phyloP scores from a whole-genome alignment of 129 eudicot species.

The Flaveria bidentis region DNA sequence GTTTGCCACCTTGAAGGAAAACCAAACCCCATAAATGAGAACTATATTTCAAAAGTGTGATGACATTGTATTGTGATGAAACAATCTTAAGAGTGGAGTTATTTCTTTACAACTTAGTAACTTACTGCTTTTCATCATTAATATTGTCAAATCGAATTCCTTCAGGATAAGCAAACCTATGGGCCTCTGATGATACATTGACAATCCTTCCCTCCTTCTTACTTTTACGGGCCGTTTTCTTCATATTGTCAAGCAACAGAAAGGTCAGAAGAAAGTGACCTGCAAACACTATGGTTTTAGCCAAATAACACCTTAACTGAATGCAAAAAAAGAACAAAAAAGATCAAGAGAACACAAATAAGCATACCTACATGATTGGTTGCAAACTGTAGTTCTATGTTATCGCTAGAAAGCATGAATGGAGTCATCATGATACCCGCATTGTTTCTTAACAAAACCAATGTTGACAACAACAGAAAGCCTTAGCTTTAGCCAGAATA shows the following conservation, averaged over 20 bases:
- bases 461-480: neutral
- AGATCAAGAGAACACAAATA: neutral
- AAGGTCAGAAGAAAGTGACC: conserved; percentile 77
- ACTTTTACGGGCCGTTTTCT: conserved; percentile 56
- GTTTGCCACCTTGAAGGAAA: neutral
- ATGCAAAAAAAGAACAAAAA: neutral
- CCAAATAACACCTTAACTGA: neutral
- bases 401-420: conserved; percentile 77
- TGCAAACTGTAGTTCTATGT: conserved; percentile 85
- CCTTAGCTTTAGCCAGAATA: neutral
- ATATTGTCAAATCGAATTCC: conserved; percentile 72
- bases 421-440: conserved; percentile 94
- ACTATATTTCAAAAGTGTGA: neutral
- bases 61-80: neutral
- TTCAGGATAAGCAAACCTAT: conserved; percentile 53
- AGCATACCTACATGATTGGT: conserved; percentile 85
- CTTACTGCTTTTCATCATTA: conserved; percentile 54
- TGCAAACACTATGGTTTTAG: conserved; percentile 28
- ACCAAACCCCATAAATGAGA: neutral
- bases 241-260: conserved; percentile 74
- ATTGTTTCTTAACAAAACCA: conserved; percentile 62
- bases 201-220: conserved; percentile 79
- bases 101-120: conserved; percentile 35
- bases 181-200: conserved; percentile 73
- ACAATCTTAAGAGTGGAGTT: neutral